These are phyloP conservation scores for Agrocybe pediades DNA, from an alignment of 768 basidiomycete genomes.

Conservation along the genomic window DNA sequence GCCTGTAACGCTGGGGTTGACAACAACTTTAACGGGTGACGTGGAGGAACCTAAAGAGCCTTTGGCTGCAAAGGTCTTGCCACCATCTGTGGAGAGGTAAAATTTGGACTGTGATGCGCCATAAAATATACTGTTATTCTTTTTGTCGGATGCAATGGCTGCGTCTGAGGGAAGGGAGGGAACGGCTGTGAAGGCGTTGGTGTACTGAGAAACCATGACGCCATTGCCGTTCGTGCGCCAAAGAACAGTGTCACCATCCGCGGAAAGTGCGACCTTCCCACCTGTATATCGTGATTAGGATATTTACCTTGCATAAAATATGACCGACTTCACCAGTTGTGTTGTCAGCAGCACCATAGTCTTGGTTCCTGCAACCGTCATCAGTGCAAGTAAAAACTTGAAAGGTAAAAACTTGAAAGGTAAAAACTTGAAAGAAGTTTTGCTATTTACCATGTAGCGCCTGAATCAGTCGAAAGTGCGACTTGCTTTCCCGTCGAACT, in stretches of 20 bases:
- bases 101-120: constrained; percentile 55
- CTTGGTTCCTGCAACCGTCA: constrained; percentile 37
- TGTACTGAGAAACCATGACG: constrained; percentile 53
- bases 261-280: constrained; percentile 49
- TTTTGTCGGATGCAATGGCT: constrained; percentile 65
- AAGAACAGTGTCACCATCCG: constrained; percentile 56
- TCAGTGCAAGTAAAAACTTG: neutral
- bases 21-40: constrained; percentile 51
- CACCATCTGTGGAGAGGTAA: constrained; percentile 62
- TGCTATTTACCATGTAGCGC: constrained; percentile 46
- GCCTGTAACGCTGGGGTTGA: constrained; percentile 53
- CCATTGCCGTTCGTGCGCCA: constrained; percentile 54
- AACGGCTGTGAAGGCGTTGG: constrained; percentile 49
- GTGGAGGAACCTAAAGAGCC: constrained; percentile 50
- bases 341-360: constrained; percentile 55
- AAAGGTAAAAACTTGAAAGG: too few relatives aligned
- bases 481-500: constrained; percentile 54
- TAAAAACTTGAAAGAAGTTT: neutral
- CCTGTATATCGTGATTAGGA: constrained; percentile 19
- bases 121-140: constrained; percentile 58
- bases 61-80: constrained; percentile 47
- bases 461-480: constrained; percentile 56
- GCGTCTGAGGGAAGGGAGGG: constrained; percentile 52
- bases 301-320: neutral
- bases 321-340: constrained; percentile 31